Conservation (phyloP, 1,139 yeast species). For the Spencermartinsiella ligniputridi region DNA sequence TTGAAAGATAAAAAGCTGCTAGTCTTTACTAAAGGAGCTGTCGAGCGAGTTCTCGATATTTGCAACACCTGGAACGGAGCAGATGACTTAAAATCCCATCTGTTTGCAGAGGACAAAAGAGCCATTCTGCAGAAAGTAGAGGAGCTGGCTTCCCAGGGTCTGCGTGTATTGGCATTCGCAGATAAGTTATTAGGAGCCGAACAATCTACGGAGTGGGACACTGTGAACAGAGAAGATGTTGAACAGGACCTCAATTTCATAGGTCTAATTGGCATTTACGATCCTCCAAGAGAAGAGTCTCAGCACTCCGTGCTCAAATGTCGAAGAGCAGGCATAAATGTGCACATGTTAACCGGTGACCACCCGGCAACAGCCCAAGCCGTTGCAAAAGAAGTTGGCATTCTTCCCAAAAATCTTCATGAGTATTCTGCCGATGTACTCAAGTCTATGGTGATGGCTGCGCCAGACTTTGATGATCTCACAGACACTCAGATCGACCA, state of each 20-base stretch:
- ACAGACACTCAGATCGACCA: slow-evolving; percentile 59
- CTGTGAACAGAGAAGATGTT: slow-evolving; percentile 45
- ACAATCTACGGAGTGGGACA: slow-evolving; percentile 23
- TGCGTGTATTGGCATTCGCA: slow-evolving; percentile 73
- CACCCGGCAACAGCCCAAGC: slow-evolving; percentile 81
- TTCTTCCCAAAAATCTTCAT: slow-evolving; percentile 63
- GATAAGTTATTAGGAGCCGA: slow-evolving; percentile 36
- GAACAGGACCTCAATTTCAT: slow-evolving; percentile 56
- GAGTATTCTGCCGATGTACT: slow-evolving; percentile 61
- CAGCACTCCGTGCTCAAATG: slow-evolving; percentile 63
- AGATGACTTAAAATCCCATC: slow-evolving; percentile 7
- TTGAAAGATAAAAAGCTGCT: slow-evolving; percentile 33
- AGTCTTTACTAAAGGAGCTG: slow-evolving; percentile 74
- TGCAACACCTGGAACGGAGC: slow-evolving; percentile 50
- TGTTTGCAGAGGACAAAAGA: slow-evolving; percentile 27
- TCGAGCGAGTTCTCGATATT: slow-evolving; percentile 59
- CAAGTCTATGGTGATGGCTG: slow-evolving; percentile 70
- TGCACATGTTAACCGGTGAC: slow-evolving; percentile 83
- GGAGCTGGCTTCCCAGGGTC: slow-evolving; percentile 61
- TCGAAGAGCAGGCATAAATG: slow-evolving; percentile 74
- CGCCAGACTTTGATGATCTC: slow-evolving; percentile 63
- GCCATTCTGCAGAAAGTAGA: slow-evolving; percentile 56
- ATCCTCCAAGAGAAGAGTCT: slow-evolving; percentile 76
- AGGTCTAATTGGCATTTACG: slow-evolving; percentile 77
- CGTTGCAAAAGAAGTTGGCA: slow-evolving; percentile 82